phyloP scores from a whole-genome alignment of 1,284 basidiomycete species.

The Ustilago lituana region DNA sequence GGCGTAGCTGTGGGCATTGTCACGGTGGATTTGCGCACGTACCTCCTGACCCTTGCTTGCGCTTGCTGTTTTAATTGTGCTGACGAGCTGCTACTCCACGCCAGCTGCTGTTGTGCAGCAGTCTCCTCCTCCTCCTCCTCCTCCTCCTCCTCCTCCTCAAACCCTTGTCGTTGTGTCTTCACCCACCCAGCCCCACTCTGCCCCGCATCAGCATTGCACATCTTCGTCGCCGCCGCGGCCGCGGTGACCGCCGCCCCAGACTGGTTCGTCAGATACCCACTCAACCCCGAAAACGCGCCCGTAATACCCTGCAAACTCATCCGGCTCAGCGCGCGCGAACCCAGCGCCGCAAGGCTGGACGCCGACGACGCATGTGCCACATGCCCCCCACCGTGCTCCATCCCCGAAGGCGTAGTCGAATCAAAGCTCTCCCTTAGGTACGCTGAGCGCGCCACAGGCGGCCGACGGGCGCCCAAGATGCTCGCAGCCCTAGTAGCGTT shows the following conservation, averaged over 20 bases:
- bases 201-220: constrained; percentile 48
- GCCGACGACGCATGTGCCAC: constrained; percentile 18
- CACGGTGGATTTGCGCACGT: constrained; percentile 21
- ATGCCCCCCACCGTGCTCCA: constrained; percentile 8
- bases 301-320: constrained; percentile 52
- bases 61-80: background rate
- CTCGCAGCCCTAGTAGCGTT: constrained; percentile 16
- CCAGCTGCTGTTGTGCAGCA: constrained; percentile 3
- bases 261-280: constrained; percentile 52
- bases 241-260: constrained; percentile 30
- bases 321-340: constrained; percentile 42
- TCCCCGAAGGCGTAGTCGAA: constrained; percentile 5
- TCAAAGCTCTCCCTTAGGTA: constrained; percentile 52
- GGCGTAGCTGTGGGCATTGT: constrained; percentile 22
- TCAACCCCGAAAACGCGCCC: constrained; percentile 51
- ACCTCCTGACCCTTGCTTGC: constrained; percentile 11
- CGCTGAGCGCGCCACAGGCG: constrained; percentile 53
- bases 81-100: background rate
- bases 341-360: constrained; percentile 31
- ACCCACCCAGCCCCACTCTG: too few species aligned
- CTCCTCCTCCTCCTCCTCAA: constrained; percentile 4
- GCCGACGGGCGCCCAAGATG: constrained; percentile 32
- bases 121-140: constrained; percentile 2
- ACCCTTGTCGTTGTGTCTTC: too few species aligned
- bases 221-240: constrained; percentile 41